These are phyloP conservation scores for Saccharum hybrid DNA, from an alignment of 202 grass and related monocot genomes.

Conservation along the genomic window DNA sequence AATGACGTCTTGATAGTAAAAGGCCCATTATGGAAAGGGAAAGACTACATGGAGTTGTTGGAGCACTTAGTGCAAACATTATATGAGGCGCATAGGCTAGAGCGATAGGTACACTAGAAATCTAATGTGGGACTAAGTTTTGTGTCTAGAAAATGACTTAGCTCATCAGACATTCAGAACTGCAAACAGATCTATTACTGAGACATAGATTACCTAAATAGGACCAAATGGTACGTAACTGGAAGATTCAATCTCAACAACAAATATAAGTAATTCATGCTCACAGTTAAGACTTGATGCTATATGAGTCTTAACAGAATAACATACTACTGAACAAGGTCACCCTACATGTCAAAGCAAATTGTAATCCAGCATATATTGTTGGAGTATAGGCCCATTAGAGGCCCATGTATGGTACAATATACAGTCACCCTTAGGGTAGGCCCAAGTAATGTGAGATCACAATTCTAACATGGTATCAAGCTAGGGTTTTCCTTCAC, in stretches of 20 bases:
- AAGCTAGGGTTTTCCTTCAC: no score
- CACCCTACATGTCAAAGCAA: no score
- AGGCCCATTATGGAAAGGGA: background rate
- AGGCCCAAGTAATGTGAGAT: no score
- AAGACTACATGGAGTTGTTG: no score
- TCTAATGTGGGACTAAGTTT: background rate
- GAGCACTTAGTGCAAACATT: slow-evolving; percentile 12
- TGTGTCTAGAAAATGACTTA: slow-evolving; percentile 15
- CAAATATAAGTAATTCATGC: slow-evolving; percentile 6
- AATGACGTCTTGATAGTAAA: background rate
- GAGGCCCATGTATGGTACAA: no score
- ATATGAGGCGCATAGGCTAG: slow-evolving; percentile 11
- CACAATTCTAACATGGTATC: no score
- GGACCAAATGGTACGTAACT: background rate
- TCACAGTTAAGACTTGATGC: no score
- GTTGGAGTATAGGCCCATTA: no score
- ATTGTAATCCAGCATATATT: no score
- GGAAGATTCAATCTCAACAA: background rate
- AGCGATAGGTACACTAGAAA: background rate
- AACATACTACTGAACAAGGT: no score
- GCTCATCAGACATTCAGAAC: slow-evolving; percentile 15
- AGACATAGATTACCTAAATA: slow-evolving; percentile 18
- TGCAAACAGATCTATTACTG: background rate
- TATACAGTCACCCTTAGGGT: no score
- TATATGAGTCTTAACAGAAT: no score